Base-by-base conservation (phyloP, 83 land plant species). In the Thuja plicata region DNA sequence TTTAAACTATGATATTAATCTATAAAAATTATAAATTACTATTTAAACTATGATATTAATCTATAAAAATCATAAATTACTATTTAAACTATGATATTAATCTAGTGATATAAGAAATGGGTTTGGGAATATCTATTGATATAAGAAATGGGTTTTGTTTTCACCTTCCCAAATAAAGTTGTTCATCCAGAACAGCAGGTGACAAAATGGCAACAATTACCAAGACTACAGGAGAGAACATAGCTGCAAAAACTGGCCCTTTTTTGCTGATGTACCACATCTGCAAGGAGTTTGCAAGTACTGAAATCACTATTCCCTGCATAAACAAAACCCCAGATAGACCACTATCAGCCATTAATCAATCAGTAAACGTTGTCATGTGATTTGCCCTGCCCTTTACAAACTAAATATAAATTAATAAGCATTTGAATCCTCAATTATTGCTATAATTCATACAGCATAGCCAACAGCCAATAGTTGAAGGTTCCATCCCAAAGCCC, bases 221-320 rank as follows among this genome's bases (percentile, higher is more conserved):
- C 46, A 80, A 27, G 10, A 1, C 9, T 17, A 80, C 84, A 80
- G 84, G 84, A 80, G 24, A 19, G 48, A 80, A 80, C 84, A 80
- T 80, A 24, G 84, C 43, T 80, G 84, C 48, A 80, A 80, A 80
- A 34, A 80, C 48, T 13, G 84, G 84, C 84, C 84, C 84, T 8
- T 43, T 80, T 43, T 41, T 80, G 84, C 19, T 3, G 41, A 80
- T 80, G n/a, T 46, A 80, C 84, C 84, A 80, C n/a, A 43, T 80
- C 84, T 80, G 84, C 84, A 80, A 4, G 84, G n/a, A 80, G 84
- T 80, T 41, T 40, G 17, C 84, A 41, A 35, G 0, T 13, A 43
- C 48, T 80, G 84, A 80, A 80, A 80, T 40, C n/a, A 41, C 48
- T 40, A 80, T 80, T 41, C 84, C 84, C 84, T 80, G 48, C 84